phyloP scores from a whole-genome alignment of 805 yeast species.

The Candida manassasensis region DNA sequence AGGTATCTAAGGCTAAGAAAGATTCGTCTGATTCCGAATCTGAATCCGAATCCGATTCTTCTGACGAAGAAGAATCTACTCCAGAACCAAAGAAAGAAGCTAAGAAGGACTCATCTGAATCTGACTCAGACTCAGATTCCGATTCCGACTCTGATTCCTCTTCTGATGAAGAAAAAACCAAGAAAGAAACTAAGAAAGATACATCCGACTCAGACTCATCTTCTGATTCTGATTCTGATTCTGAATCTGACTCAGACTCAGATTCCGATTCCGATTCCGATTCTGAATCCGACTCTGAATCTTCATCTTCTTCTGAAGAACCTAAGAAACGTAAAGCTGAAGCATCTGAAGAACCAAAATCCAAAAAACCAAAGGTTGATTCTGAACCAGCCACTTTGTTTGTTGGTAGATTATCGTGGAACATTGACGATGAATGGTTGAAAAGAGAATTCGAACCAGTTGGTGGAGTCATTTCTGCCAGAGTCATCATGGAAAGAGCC shows the following conservation, averaged over 20 bases:
- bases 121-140: constrained; percentile 22
- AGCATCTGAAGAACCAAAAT: constrained; percentile 24
- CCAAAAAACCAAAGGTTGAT: constrained; percentile 51
- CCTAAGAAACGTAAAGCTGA: constrained; percentile 34
- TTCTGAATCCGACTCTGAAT: constrained; percentile 25
- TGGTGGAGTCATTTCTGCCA: constrained; percentile 82
- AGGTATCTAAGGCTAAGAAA: constrained; percentile 11
- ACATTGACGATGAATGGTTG: constrained; percentile 93
- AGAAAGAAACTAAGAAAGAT: constrained; percentile 16
- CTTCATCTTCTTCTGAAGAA: constrained; percentile 30
- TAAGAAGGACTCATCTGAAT: constrained; percentile 14
- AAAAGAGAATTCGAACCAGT: constrained; percentile 73
- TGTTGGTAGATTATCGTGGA: constrained; percentile 97
- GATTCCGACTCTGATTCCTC: constrained; percentile 27
- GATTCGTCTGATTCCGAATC: constrained; percentile 21
- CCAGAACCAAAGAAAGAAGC: constrained; percentile 19
- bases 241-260: constrained; percentile 28
- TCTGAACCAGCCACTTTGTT: constrained; percentile 84
- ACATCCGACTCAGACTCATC: constrained; percentile 12
- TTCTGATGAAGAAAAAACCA: constrained; percentile 25
- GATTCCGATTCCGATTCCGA: constrained; percentile 21
- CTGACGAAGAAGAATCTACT: constrained; percentile 21
- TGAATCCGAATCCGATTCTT: constrained; percentile 18
- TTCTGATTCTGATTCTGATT: constrained; percentile 23
- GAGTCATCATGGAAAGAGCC: constrained; percentile 91